These are phyloP conservation scores for Leishmania aethiopica DNA, from an alignment of 208 protist genomes.

Conservation along the genomic window DNA sequence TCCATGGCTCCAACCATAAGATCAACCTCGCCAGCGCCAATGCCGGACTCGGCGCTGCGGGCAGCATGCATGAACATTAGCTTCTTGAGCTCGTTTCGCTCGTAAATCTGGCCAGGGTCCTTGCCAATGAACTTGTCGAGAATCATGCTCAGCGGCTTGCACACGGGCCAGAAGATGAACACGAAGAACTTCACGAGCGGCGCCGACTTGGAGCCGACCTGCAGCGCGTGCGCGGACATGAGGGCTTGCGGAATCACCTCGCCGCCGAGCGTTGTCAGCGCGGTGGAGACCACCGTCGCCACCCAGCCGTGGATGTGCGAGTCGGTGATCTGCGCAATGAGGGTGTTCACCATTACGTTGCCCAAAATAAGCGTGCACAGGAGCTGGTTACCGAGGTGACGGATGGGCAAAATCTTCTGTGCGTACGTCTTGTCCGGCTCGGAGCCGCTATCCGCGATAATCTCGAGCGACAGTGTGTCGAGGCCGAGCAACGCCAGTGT, in stretches of 20 bases:
- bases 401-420: conserved; percentile 93
- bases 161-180: conserved; percentile 92
- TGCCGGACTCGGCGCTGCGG: conserved; percentile 80
- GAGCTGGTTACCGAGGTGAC: conserved; percentile 95
- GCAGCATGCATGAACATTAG: conserved; percentile 96
- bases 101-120: conserved; percentile 96
- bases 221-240: conserved; percentile 93
- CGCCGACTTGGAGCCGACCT: conserved; percentile 92
- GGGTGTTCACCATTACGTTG: conserved; percentile 96
- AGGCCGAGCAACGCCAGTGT: conserved; percentile 96
- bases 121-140: conserved; percentile 93
- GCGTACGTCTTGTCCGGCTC: conserved; percentile 93
- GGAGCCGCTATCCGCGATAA: conserved; percentile 88
- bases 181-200: conserved; percentile 95
- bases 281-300: conserved; percentile 91
- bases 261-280: conserved; percentile 94
- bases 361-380: conserved; percentile 97
- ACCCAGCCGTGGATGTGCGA: conserved; percentile 87
- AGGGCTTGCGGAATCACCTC: conserved; percentile 96
- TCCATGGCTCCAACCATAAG: conserved; percentile 96
- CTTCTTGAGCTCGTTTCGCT: conserved; percentile 95
- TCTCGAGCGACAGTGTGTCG: conserved; percentile 94
- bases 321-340: conserved; percentile 94
- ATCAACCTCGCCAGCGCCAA: conserved; percentile 88
- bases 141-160: conserved; percentile 93